A percentile compares a stretch with the other conserved stretches of the same genome.
phyloP scores from a whole-genome alignment of 2,329 filamentous ascomycete species.

The Aspergillus glaucus region DNA sequence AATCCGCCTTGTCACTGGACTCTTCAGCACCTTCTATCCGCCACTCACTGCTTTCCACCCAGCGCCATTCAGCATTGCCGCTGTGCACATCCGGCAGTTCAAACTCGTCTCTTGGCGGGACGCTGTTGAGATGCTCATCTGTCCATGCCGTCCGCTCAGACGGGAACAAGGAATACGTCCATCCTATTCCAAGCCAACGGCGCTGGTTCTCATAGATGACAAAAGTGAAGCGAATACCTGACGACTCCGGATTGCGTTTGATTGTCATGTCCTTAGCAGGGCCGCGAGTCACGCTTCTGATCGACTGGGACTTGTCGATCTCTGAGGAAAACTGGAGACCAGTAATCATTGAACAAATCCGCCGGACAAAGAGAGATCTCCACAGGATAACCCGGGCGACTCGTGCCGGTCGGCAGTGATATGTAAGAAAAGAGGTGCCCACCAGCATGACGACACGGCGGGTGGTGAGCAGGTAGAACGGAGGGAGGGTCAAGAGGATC shows the following conservation, averaged over 20 bases:
- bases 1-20: conserved; percentile 30
- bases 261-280: conserved; percentile 44
- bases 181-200: conserved; percentile 88
- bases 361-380: conserved; percentile 72
- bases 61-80: conserved; percentile 62
- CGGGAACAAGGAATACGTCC: conserved; percentile 84
- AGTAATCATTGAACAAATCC: conserved; percentile 65
- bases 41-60: conserved; percentile 84
- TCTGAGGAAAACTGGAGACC: conserved; percentile 61
- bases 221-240: conserved; percentile 92
- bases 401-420: conserved; percentile 81
- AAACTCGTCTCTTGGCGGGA: conserved; percentile 68
- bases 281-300: conserved; percentile 37
- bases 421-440: conserved; percentile 83
- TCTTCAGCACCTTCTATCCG: conserved; percentile 63
- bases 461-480: conserved; percentile 77
- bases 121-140: conserved; percentile 83
- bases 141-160: conserved; percentile 92
- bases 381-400: conserved; percentile 84
- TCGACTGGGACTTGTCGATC: conserved; percentile 15
- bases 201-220: conserved; percentile 95
- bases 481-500: conserved; percentile 75
- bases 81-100: conserved; percentile 61
- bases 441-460: conserved; percentile 74
- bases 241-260: conserved; percentile 44